These are phyloP conservation scores for Rosa persica DNA, from an alignment of 306 rosid species.

Conservation along the genomic window DNA sequence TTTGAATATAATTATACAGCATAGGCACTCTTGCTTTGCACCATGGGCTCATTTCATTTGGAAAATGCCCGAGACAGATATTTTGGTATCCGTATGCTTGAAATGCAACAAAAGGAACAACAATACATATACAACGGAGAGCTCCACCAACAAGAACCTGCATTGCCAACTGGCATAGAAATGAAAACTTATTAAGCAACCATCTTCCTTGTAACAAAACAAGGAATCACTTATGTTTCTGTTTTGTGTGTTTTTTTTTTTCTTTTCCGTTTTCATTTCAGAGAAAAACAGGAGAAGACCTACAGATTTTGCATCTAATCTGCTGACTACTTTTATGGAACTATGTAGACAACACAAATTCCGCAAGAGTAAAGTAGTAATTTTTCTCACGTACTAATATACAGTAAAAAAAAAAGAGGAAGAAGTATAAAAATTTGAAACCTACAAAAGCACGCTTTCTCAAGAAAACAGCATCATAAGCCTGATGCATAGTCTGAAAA, in stretches of 20 bases:
- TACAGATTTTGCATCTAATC: not conserved
- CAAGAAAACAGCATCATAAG: conserved; percentile 53
- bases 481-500: conserved; percentile 75
- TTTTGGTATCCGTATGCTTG: conserved; percentile 88
- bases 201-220: conserved; percentile 4
- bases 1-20: conserved; percentile 81
- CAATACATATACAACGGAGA: conserved; percentile 54
- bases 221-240: not conserved
- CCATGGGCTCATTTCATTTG: conserved; percentile 74
- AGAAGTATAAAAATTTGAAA: not conserved
- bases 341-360: not conserved
- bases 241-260: not conserved
- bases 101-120: conserved; percentile 72
- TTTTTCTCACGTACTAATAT: not conserved
- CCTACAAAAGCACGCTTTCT: conserved; percentile 54
- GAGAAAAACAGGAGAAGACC: not conserved
- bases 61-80: conserved; percentile 58
- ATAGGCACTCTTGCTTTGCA: conserved; percentile 85
- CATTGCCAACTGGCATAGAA: conserved; percentile 53
- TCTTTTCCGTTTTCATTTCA: not conserved
- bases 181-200: conserved; percentile 15
- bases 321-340: not conserved
- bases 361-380: not conserved
- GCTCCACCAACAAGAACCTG: conserved; percentile 66
- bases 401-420: not conserved